Evolutionary conservation across 306 rosid species (phyloP), one percentile per base, ranked within the genome.

Genomic region (Purshia tridentata): DNA sequence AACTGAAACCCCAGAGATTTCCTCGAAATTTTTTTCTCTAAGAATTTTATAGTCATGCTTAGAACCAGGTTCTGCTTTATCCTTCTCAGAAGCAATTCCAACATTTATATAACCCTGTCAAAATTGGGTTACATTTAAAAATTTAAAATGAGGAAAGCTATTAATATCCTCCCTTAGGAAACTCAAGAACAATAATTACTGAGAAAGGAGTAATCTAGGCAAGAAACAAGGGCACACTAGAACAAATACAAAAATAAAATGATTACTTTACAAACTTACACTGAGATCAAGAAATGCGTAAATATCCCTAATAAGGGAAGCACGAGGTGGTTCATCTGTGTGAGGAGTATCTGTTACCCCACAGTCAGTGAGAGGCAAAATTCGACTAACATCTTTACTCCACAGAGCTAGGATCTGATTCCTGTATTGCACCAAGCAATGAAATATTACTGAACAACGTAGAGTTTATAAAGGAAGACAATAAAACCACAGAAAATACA

Each of bases 51-150:
- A 89, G 79, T 86, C 81, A 63, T 85, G 85, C 63, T 76, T 83
- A 52, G 87, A 76, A 71, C 83, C 70, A 77, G 70, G 73, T 76
- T 81, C 89, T 59, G 82, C 80, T 80, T 87, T 88, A 69, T 76
- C 91, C 88, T 91, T 90, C 75, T 81, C 96, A 58, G 90, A 78
- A 73, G 98, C 98, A 85, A 95, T 87, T 70, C 99, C 99, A 82
- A 89, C 83, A 85, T 95, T 92, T 77, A 95, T 95, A 80, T 87
- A 95, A 74, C 98, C 99, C 99, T 95, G 98, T 77, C 76, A 79
- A 83, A 80, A 78, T 49, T 20, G 77, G 72, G 37, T 70, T 16
- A 68, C 51, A 65, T 42, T 76, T 76, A 22, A 61, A 63, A 60
- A n/a, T 72, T 54, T 67, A 55, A 59, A 49, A 13, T 55, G 35